Evolutionary conservation across 257 asterid genomes (phyloP).

Genomic region (Solanum megistacrolobum): DNA sequence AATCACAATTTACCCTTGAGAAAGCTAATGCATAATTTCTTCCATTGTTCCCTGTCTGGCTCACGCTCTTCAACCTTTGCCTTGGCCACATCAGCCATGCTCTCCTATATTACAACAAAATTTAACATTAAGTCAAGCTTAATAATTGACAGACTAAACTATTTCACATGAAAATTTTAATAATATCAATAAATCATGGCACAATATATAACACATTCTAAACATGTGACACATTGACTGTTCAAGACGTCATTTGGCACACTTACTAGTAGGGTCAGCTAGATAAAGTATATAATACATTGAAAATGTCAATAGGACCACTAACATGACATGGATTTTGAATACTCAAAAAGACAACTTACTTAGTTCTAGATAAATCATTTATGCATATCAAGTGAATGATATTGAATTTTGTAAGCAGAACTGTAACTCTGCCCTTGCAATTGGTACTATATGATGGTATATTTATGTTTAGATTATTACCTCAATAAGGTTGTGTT

Average conservation of each 20-base stretch:
- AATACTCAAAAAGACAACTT: too few relatives aligned
- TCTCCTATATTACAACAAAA: conserved; percentile 25
- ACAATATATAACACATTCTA: not conserved
- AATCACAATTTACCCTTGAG: conserved; percentile 77
- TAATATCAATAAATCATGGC: not conserved
- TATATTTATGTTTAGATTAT: not conserved
- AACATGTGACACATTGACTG: not conserved
- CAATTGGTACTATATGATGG: not conserved
- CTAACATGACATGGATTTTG: not conserved
- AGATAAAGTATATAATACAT: not conserved
- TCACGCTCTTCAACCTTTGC: conserved; percentile 34
- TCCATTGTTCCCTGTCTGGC: conserved; percentile 72
- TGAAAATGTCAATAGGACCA: too few relatives aligned
- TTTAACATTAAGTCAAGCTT: not conserved
- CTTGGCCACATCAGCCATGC: conserved; percentile 49
- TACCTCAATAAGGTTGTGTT: conserved; percentile 40
- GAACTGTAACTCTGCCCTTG: too few relatives aligned
- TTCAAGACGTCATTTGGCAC: not conserved
- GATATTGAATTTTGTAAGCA: not conserved
- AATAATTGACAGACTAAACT: not conserved
- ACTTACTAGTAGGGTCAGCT: not conserved
- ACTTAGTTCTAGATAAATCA: too few relatives aligned
- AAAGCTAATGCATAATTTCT: conserved; percentile 61
- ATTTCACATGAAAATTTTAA: not conserved
- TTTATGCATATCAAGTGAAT: too few relatives aligned